Base-by-base conservation (phyloP, 2,329 filamentous ascomycete species). In the Paracamarosporium sp. region DNA sequence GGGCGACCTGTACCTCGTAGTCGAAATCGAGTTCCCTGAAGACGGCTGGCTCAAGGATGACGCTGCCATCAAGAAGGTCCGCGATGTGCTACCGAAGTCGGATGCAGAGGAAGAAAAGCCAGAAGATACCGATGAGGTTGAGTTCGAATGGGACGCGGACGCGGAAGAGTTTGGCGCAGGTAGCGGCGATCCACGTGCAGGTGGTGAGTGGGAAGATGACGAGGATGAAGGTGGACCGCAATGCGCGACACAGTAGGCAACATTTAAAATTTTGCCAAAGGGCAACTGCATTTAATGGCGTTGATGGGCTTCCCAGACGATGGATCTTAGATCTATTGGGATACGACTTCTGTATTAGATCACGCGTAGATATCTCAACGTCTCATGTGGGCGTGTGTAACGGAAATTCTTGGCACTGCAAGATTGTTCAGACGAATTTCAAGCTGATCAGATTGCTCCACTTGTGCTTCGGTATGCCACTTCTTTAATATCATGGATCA, bases 1-100 rank as follows among this genome's bases (percentile, higher is more conserved):
- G 73, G 95, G 95, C 41, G 93, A 98, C 71, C 81, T 99, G 17
- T 99, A 94, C 78, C 83, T 99, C 40, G 81, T 90, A 35, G 89
- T 97, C 63, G 89, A 95, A 68, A 85, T 99, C 61, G 86, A 92
- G 53, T 98, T 98, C 81, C 95, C 95, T 2, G 88, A 93, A 67
- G 88, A 94, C 68, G 90, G 88, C 25, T 98, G 93, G 92, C 81
- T 93, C 56, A 78, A 79, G 57, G 72, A 90, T 55, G 86, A 92
- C n/a, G 85, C 86, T 12, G 83, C 87, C 0, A 86, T 94, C 57
- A 86, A 89, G 54, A 85, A 86, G 44, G 81, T 99, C 56, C 82
- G 85, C 69, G 90, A 91, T 68, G 83, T 96, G 27, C 83, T 99
- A 12, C 95, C 95, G 0, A 58, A 64, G 20, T 81, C 85, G 9